A percentile compares a stretch with the other conserved stretches of the same genome.
Conservation (phyloP, 1,284 basidiomycete genomes). For the Apiotrichum veenhuisii region DNA sequence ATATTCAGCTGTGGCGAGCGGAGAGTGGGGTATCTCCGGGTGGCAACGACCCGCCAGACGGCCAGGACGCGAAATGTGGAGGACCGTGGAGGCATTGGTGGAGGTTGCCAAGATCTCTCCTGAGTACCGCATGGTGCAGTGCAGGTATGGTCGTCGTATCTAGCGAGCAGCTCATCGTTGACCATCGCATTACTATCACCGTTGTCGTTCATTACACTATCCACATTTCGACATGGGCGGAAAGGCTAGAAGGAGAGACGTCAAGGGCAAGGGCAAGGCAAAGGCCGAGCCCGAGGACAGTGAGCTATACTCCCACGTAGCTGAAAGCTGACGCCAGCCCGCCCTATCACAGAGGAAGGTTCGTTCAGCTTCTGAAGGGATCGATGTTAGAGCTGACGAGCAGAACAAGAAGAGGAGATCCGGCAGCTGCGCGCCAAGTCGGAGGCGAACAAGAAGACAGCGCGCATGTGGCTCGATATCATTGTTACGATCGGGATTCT, state of each 20-base stretch:
- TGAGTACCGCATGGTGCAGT: background rate
- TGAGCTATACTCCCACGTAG: background rate
- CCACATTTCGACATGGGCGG: background rate
- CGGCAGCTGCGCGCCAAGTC: slow-evolving; percentile 25
- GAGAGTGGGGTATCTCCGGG: background rate
- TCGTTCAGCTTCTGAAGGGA: background rate
- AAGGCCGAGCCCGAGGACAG: slow-evolving; percentile 7
- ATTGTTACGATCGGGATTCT: slow-evolving; percentile 28
- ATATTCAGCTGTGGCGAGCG: background rate
- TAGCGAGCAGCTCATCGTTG: too few relatives aligned
- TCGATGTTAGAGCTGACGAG: background rate
- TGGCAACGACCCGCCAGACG: too few relatives aligned
- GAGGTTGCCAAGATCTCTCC: background rate
- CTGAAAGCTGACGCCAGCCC: slow-evolving; percentile 13
- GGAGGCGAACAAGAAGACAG: slow-evolving; percentile 21
- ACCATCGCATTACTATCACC: too few relatives aligned
- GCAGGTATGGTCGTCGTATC: too few relatives aligned
- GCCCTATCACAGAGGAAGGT: slow-evolving; percentile 25
- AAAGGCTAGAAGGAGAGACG: background rate
- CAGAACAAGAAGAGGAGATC: slow-evolving; percentile 43
- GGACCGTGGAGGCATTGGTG: background rate
- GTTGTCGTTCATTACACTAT: background rate
- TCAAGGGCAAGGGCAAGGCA: background rate
- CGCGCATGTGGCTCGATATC: slow-evolving; percentile 29
- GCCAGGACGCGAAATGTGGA: too few relatives aligned